Evolutionary conservation across 331 rosid genomes (phyloP), one percentile per base, ranked within the genome.

Genomic region (Stylosanthes scabra): DNA sequence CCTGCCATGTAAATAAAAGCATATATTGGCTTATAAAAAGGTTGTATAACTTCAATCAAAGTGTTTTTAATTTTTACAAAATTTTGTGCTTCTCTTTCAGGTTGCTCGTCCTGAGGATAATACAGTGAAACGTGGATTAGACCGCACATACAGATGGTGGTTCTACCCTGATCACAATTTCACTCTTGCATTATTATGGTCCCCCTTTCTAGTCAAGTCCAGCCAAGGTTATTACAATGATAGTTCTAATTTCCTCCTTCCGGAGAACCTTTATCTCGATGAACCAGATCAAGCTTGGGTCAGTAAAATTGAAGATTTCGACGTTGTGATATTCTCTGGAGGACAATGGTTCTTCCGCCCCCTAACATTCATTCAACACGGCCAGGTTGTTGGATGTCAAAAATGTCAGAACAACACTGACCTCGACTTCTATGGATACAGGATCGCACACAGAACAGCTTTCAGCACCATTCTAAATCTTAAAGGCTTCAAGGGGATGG

Each of bases 301-400:
- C 7, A 37, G 78, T 1, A 76, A 80, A 7, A 74, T 92, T 0
- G 80, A 79, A 46, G 40, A 50, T 5, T 92, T 88, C 5, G 88
- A 92, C 75, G 86, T 78, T 6, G 90, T 92, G 62, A 71, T 92
- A 10, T 66, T 92, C n/a, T 88, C 96, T 13, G 84, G 83, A 0
- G 97, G 96, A 45, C 93, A 89, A 3, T 92, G 97, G 97, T 92
- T 92, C 85, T 89, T 89, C 47, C 79, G 92, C 25, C 89, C 90
- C 2, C 44, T 74, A 0, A 54, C 84, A 9, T 70, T 70, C 72
- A 56, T 86, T 14, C 89, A 89, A 54, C 85, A 86, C 1, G 83
- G n/a, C n/a, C 63, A 14, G 9, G 70, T 84, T 9, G 60, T 81
- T 10, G 96, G 91, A 47, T 90, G 96, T 58, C 61, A 78, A 76